Base-by-base conservation (phyloP, 768 basidiomycete genomes). In the Pleurotus citrinopileatus region DNA sequence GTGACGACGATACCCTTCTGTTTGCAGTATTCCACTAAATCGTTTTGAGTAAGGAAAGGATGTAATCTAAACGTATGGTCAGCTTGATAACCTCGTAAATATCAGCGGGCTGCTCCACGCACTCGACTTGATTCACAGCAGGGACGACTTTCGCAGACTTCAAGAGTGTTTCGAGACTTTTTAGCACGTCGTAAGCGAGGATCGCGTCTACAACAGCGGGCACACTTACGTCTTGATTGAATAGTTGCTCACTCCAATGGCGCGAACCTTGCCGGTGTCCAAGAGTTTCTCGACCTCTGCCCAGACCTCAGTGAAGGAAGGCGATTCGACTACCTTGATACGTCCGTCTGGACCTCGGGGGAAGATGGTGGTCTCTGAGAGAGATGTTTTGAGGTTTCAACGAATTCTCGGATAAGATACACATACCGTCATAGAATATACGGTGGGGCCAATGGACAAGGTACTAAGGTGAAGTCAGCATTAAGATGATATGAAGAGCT, bases 171-270 rank as follows among this genome's bases (percentile, higher is more conserved):
- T 74, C 70, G 7, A 77, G 65, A 6, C 74, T 76, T 46, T 53
- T 54, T 42, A 26, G 28, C 10, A 36, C 13, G 19, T 22, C n/a
- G 10, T 19, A 7, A 38, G 20, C 10, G 10, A 20, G 17, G 26
- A 50, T 19, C 12, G 26, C 3, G 9, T 36, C 38, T 2, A 25
- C 5, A 19, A 43, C n/a, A 10, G 32, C 9, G n/a, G 32, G 9
- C 10, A 2, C 13, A 25, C 73, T 13, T 54, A 81, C 79, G 72
- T 82, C 59, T 83, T 80, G 54, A 81, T 67, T 2, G 79, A 80
- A 59, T 83, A 84, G 62, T 85, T 85, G 63, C 79, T 79, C 42
- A 85, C 79, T 0, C 82, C 82, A 55, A 83, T 80, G 1, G 79
- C 75, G 51, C 64, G 74, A 10, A 72, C 78, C 58, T 74, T 76